Percentiles rank a stretch among this genome's conserved stretches.
These are phyloP conservation scores for Alternaria alternata DNA, from an alignment of 2,329 filamentous ascomycete genomes.

Conservation along the genomic window DNA sequence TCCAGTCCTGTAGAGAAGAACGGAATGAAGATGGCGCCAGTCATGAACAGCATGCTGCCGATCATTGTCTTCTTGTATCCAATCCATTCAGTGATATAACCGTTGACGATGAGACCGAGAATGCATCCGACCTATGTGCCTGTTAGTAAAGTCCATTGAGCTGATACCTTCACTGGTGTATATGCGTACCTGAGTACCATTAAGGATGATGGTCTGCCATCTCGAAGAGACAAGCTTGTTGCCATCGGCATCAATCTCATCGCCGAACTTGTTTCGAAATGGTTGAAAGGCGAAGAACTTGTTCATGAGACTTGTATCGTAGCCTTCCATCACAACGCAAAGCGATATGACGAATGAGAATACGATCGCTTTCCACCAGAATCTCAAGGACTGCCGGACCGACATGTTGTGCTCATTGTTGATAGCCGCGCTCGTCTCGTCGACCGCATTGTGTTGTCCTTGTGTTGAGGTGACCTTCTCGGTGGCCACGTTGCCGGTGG, in stretches of 20 bases:
- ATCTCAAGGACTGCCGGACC: conserved; percentile 73
- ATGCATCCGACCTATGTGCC: conserved; percentile 48
- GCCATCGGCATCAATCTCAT: conserved; percentile 43
- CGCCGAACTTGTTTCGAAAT: conserved; percentile 54
- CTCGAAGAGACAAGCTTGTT: conserved; percentile 49
- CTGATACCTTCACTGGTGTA: not conserved
- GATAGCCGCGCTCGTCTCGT: conserved; percentile 41
- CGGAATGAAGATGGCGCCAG: conserved; percentile 35
- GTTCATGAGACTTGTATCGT: conserved; percentile 79
- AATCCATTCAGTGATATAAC: conserved; percentile 53
- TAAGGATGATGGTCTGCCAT: conserved; percentile 56
- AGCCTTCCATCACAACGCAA: conserved; percentile 88
- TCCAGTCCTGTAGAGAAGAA: conserved; percentile 52
- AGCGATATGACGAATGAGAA: conserved; percentile 86
- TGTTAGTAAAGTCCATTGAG: conserved; percentile 17
- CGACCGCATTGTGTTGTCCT: conserved; percentile 19
- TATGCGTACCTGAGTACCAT: conserved; percentile 50
- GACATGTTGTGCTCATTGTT: conserved; percentile 56
- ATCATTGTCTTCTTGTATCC: conserved; percentile 46
- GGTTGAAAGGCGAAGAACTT: conserved; percentile 69
- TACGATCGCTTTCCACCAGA: conserved; percentile 83
- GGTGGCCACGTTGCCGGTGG: conserved; percentile 28
- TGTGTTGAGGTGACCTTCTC: conserved; percentile 26
- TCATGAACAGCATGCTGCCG: conserved; percentile 34
- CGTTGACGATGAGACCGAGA: conserved; percentile 54